Conservation (phyloP, 176 grass and related monocot species). For the Oryza brachyantha region DNA sequence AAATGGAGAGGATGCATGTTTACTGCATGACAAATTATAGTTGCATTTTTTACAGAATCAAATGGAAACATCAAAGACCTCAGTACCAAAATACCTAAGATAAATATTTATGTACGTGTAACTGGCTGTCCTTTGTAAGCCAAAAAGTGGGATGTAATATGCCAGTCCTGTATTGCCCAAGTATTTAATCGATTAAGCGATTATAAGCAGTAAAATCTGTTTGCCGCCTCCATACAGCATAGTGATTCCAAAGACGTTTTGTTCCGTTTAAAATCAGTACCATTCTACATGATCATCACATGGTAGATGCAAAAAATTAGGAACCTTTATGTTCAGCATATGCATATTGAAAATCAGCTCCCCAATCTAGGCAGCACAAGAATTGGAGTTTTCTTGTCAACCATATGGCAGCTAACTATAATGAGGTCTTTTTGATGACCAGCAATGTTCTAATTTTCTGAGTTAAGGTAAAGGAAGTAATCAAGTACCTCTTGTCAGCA, state of each 20-base stretch:
- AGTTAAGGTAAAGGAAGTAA: not conserved
- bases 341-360: not conserved
- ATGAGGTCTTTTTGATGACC: conserved; percentile 1
- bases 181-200: not conserved
- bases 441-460: not conserved
- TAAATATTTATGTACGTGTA: not conserved
- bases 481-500: conserved; percentile 85
- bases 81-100: not conserved
- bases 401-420: conserved; percentile 5
- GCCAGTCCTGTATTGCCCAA: not conserved
- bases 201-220: not conserved
- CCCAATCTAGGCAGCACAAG: not conserved
- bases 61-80: not conserved
- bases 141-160: not conserved
- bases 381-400: not conserved
- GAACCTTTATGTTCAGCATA: not conserved
- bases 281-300: not conserved
- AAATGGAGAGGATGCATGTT: not conserved
- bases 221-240: conserved; percentile 5
- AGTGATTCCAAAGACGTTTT: not conserved
- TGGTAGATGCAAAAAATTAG: not conserved
- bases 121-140: not conserved
- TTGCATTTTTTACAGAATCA: not conserved
- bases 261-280: not conserved
- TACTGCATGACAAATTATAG: not conserved